Evolutionary conservation across 108 stramenopile species (phyloP), one percentile per base, ranked within the genome.

Genomic region (Stephanodiscus triporus): DNA sequence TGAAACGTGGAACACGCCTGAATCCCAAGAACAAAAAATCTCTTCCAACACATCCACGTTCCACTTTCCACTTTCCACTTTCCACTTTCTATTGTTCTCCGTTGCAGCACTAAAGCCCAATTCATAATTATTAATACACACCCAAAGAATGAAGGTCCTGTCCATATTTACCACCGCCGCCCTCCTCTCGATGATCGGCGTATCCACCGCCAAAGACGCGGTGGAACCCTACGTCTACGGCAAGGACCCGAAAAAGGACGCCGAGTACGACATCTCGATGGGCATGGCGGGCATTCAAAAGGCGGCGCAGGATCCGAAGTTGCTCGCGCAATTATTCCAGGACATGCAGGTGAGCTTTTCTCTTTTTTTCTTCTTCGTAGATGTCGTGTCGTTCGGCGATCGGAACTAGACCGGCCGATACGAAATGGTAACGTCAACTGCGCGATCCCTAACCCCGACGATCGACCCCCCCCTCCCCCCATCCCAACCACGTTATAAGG

Each of bases 241-340:
- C 43, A 81, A 89, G 62, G 88, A 89, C 66, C 86, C 87, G 10
- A 81, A 88, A 63, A 82, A 67, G 26, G 77, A 90, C 58, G 89
- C 91, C 48, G 67, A 87, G 43, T 73, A 72, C 34, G 91, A 94
- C 67, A 63, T 92, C 37, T 77, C 86, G 51, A 79, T 86, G 58
- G 94, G 94, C 24, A 90, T 95, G 90, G 84, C 85, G 6, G 94
- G 94, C 16, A 84, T 95, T 56, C 87, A 93, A 76, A 84, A 93
- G 74, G 94, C 94, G 8, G 88, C 84, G 11, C 66, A 85, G 55
- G 90, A 95, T 77, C 94, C 94, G 10, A 91, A 88, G 45, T 24
- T 95, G 67, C 82, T 95, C 49, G 94, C 94, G 16, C 94, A 95
- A 78, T 72, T 95, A 50, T 91, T 95, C 87, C 89, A 88, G 68